Evolutionary conservation across 352 stramenopile species (phyloP).

Genomic region (Globisporangium camurandrum): DNA sequence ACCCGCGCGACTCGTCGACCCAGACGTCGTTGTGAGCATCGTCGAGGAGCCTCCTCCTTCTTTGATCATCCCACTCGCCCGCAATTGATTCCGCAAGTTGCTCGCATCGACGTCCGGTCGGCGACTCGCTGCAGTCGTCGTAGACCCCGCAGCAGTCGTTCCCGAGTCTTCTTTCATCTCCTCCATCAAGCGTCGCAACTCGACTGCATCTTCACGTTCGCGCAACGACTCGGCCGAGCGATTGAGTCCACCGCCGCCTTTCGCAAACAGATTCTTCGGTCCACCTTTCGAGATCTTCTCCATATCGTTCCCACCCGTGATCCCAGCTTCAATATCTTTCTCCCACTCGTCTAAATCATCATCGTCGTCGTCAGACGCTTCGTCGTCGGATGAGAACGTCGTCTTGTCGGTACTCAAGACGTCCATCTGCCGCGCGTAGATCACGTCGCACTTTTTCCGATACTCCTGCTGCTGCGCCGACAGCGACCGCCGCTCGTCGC

Average conservation of each 20-base stretch:
- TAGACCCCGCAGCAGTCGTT: slow-evolving; percentile 6
- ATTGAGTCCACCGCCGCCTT: slow-evolving; percentile 66
- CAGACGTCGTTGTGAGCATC: too few relatives aligned
- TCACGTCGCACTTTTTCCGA: too few relatives aligned
- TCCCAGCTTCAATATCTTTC: slow-evolving; percentile 72
- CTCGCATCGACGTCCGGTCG: slow-evolving; percentile 63
- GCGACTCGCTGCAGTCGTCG: slow-evolving; percentile 16
- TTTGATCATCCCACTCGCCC: too few relatives aligned
- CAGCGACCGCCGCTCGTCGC: too few relatives aligned
- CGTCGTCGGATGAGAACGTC: slow-evolving; percentile 70
- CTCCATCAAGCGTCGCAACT: slow-evolving; percentile 68
- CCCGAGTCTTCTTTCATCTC: slow-evolving; percentile 76
- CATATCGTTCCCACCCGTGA: slow-evolving; percentile 48
- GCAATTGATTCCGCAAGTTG: slow-evolving; percentile 51
- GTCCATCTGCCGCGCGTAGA: too few relatives aligned
- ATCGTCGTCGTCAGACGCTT: slow-evolving; percentile 56
- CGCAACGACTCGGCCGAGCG: slow-evolving; percentile 62
- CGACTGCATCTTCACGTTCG: slow-evolving; percentile 74
- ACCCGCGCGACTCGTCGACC: too few relatives aligned
- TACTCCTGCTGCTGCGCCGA: too few relatives aligned
- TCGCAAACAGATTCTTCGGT: slow-evolving; percentile 68
- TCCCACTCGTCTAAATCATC: slow-evolving; percentile 64
- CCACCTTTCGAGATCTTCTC: slow-evolving; percentile 52
- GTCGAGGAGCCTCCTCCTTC: too few relatives aligned
- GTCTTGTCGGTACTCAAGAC: slow-evolving; percentile 52